Evolutionary conservation across 345 rosid genomes (phyloP), one percentile per base, ranked within the genome.

Genomic region (Acer yangbiense): DNA sequence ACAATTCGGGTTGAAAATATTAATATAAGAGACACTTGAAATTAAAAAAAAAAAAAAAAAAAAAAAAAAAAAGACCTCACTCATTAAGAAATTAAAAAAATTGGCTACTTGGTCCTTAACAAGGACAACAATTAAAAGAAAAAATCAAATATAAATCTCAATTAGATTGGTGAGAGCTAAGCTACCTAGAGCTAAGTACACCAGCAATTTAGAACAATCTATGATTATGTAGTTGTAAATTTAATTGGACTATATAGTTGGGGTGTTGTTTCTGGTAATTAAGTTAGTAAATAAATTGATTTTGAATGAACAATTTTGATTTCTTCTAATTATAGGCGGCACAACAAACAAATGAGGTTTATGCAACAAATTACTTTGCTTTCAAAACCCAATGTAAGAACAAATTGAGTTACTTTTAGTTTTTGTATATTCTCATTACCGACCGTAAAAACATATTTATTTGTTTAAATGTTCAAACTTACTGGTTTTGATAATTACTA

Each of bases 291-390:
- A 25, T 25, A 35, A 25, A 44, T 68, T 81, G 58, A 73, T 29
- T 77, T 73, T 50, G 35, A 69, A 6, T 46, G 64, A 75, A 63
- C 54, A 29, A 71, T 35, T 46, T 73, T 43, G 20, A 43, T 58
- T 72, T 58, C 11, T 77, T 58, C 70, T 82, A 61, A 75, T 80
- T 65, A 63, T 81, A 94, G 99, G 98, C 98, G 18, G 99, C 92
- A 83, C 95, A 82, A 84, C 98, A 96, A 50, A 92, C 97, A 2
- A 98, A 96, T 70, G 99, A 96, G 79, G 98, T 96, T 27, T 96
- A 94, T 89, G 95, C 97, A 29, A 14, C 97, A 25, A 25, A 25
- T 25, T 25, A 25, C 27, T 25, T 25, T 25, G 27, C 27, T 25
- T 25, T 1, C 1, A 25, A 1, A 25, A 25, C 27, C 1, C 0